Percentiles rank a stretch among this genome's conserved stretches.
phyloP scores from a whole-genome alignment of 2,329 filamentous ascomycete genomes.

The Neoarthrinium moseri region DNA sequence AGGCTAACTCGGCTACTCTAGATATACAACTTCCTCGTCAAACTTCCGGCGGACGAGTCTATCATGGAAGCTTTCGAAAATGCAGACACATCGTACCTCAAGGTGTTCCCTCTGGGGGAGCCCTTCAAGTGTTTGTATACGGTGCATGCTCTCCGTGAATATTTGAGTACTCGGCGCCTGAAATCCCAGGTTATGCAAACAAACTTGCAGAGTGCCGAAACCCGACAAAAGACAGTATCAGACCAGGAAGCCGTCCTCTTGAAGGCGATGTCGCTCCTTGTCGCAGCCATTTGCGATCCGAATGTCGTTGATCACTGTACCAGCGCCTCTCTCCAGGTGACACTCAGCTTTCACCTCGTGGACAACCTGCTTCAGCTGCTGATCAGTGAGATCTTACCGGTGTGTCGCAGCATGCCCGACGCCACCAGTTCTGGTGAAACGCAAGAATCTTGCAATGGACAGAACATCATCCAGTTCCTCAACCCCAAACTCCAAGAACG shows the following conservation, averaged over 20 bases:
- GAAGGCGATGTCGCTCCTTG: slow-evolving; percentile 53
- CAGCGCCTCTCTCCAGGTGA: slow-evolving; percentile 42
- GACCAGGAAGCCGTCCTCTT: slow-evolving; percentile 33
- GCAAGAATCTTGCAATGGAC: slow-evolving; percentile 21
- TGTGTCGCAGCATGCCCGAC: slow-evolving; percentile 17
- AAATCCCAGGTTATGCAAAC: slow-evolving; percentile 23
- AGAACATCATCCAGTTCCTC: slow-evolving; percentile 18
- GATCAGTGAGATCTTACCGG: slow-evolving; percentile 39
- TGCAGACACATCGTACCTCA: slow-evolving; percentile 47
- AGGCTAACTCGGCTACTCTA: slow-evolving; percentile 26
- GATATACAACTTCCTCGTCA: slow-evolving; percentile 70
- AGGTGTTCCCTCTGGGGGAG: slow-evolving; percentile 67
- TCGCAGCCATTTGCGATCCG: slow-evolving; percentile 59
- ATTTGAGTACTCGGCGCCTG: slow-evolving; percentile 45
- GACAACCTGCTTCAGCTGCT: slow-evolving; percentile 56
- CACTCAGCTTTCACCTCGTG: slow-evolving; percentile 53
- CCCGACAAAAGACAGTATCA: slow-evolving; percentile 18
- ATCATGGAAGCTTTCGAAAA: slow-evolving; percentile 60
- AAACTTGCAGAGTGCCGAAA: slow-evolving; percentile 20
- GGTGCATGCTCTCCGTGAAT: slow-evolving; percentile 63
- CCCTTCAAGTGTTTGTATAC: slow-evolving; percentile 76
- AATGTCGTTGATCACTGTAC: slow-evolving; percentile 47
- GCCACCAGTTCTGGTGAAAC: slow-evolving; percentile 12
- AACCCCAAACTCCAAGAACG: slow-evolving; percentile 20
- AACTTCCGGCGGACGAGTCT: slow-evolving; percentile 66